A percentile compares a stretch with the other conserved stretches of the same genome.
Conservation (phyloP, 495 filamentous ascomycete genomes). For the Xylaria curta region DNA sequence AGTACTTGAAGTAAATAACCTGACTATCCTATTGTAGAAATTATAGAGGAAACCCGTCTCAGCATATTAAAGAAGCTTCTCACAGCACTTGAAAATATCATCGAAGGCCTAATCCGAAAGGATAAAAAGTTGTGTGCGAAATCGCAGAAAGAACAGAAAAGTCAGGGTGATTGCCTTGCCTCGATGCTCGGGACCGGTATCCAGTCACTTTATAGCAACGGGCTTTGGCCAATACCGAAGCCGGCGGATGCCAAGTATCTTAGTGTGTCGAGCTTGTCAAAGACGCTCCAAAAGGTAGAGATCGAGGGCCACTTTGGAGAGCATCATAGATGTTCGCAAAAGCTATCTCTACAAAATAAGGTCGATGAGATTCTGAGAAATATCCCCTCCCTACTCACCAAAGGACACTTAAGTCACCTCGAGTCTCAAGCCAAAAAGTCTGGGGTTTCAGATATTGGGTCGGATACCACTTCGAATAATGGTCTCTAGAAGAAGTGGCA, state of each 20-base stretch:
- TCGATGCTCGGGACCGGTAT: neutral
- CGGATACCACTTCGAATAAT: too few relatives aligned
- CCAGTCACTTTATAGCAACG: neutral
- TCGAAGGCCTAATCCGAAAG: neutral
- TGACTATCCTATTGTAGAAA: neutral
- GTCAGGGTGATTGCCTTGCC: neutral
- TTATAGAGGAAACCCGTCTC: neutral
- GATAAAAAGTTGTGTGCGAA: neutral
- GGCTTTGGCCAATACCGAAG: neutral
- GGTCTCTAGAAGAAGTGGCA: too few relatives aligned
- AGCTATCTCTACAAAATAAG: neutral
- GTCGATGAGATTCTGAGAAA: neutral
- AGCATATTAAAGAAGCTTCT: neutral
- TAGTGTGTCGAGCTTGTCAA: neutral
- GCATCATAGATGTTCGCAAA: neutral
- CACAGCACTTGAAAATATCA: neutral
- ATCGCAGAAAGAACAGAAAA: too few relatives aligned
- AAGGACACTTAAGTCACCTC: neutral
- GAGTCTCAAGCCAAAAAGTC: constrained; percentile 7
- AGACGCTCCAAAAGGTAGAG: neutral
- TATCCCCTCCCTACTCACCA: constrained; percentile 4
- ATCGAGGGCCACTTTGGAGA: neutral
- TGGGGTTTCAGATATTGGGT: neutral
- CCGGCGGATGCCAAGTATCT: neutral
- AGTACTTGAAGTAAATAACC: neutral